A percentile compares a stretch with the other conserved stretches of the same genome.
These are phyloP conservation scores for Themeda triandra DNA, from an alignment of 176 grass and related monocot species.

Conservation along the genomic window DNA sequence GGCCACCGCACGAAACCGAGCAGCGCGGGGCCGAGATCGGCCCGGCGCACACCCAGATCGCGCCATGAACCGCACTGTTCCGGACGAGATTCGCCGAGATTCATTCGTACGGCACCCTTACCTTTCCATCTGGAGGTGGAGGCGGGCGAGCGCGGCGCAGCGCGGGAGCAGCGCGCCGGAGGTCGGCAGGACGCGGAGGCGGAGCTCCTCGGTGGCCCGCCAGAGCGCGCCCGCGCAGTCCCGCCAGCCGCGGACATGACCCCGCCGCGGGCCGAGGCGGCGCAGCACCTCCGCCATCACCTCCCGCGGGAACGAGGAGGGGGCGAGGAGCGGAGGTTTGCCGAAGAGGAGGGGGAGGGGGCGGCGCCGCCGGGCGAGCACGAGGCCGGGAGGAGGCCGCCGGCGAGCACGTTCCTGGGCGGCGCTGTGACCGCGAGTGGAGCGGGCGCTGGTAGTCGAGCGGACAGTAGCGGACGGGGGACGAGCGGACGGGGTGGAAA, in stretches of 20 bases:
- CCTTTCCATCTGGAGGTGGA: slow-evolving; percentile 77
- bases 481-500: too few species aligned
- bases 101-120: too few species aligned
- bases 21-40: slow-evolving; percentile 7
- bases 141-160: slow-evolving; percentile 50
- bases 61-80: not conserved
- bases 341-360: too few species aligned
- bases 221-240: slow-evolving; percentile 69
- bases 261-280: slow-evolving; percentile 39
- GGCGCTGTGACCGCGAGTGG: too few species aligned
- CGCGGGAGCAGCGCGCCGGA: slow-evolving; percentile 62
- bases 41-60: not conserved
- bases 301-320: slow-evolving; percentile 38
- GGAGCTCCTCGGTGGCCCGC: slow-evolving; percentile 75
- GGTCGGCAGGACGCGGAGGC: slow-evolving; percentile 36
- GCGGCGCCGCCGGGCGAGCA: too few species aligned
- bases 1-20: not conserved
- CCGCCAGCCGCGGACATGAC: slow-evolving; percentile 66
- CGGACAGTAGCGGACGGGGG: too few species aligned
- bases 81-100: not conserved
- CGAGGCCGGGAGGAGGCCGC: too few species aligned
- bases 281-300: slow-evolving; percentile 43
- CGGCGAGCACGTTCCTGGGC: too few species aligned
- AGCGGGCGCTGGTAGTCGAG: too few species aligned
- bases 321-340: too few species aligned